Percentiles rank a stretch among this genome's conserved stretches.
Evolutionary conservation across 1,284 basidiomycete species (phyloP).

Genomic region (Sphagnurus paluster): DNA sequence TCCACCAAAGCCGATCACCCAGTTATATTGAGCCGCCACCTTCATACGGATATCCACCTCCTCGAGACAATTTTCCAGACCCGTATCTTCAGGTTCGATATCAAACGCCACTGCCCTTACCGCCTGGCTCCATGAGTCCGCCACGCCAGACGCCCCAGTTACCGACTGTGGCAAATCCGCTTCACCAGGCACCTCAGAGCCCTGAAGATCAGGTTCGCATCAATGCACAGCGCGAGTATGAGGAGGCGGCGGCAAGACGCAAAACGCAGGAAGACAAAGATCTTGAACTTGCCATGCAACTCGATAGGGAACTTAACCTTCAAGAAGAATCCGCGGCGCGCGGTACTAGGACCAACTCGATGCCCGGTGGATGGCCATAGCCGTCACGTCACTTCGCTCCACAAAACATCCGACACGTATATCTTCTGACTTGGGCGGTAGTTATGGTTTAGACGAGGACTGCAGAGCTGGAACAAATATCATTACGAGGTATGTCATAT

Average conservation of each 20-base stretch:
- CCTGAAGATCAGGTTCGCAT: constrained; percentile 24
- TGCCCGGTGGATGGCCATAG: constrained; percentile 11
- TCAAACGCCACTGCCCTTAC: constrained; percentile 51
- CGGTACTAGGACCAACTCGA: background rate
- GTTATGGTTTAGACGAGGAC: no score
- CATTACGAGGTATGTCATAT: no score
- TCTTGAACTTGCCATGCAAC: constrained; percentile 38
- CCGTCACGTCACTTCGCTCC: no score
- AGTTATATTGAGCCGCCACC: constrained; percentile 7
- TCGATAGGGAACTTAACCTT: constrained; percentile 46
- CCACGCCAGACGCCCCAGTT: no score
- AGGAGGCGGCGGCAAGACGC: constrained; percentile 33
- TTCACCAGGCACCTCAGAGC: no score
- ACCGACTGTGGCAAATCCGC: no score
- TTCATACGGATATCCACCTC: constrained; percentile 8
- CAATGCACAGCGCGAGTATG: constrained; percentile 29
- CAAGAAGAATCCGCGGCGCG: background rate
- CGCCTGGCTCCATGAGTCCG: constrained; percentile 28
- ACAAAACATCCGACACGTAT: no score
- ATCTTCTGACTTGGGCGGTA: no score
- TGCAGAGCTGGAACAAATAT: no score
- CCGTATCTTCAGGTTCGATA: constrained; percentile 47
- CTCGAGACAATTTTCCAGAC: constrained; percentile 32
- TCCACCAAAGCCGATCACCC: background rate
- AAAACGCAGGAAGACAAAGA: constrained; percentile 40